These are phyloP conservation scores for Microthyrium microscopicum DNA, from an alignment of 2,329 filamentous ascomycete species.

Conservation along the genomic window DNA sequence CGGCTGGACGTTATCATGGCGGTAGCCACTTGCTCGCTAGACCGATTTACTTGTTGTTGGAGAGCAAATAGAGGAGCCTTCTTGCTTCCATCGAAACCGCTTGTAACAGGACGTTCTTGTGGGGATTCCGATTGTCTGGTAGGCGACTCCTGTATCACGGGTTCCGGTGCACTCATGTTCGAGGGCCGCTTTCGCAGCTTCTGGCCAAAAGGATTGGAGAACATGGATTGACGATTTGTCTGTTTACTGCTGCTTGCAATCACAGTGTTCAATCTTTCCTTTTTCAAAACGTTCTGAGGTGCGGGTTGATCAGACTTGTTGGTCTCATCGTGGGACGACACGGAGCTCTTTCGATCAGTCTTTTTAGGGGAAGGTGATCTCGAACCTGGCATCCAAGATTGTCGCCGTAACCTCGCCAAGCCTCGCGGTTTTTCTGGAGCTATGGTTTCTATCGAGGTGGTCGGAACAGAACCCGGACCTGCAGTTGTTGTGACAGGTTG, in stretches of 20 bases:
- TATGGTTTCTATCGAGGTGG: no score
- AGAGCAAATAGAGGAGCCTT: conserved; percentile 1
- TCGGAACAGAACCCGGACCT: no score
- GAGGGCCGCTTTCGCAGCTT: conserved; percentile 5
- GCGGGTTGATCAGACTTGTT: conserved; percentile 2
- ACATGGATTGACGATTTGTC: no score
- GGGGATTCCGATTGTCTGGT: conserved; percentile 5
- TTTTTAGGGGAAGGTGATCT: conserved; percentile 7
- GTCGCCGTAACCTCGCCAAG: conserved; percentile 3
- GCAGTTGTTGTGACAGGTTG: no score
- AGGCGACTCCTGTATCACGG: not conserved
- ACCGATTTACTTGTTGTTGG: conserved; percentile 30
- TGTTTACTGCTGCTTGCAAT: conserved; percentile 3
- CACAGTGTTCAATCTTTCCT: conserved; percentile 1
- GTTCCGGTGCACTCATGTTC: conserved; percentile 1
- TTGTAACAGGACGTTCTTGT: conserved; percentile 14
- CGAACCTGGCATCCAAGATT: conserved; percentile 7
- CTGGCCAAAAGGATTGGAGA: conserved; percentile 1
- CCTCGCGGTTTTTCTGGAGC: no score
- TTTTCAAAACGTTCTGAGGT: not conserved
- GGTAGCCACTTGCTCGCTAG: conserved; percentile 27
- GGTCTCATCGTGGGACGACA: not conserved
- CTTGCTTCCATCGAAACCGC: not conserved
- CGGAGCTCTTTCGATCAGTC: not conserved
- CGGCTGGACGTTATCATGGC: conserved; percentile 18